Evolutionary conservation across 1,284 basidiomycete species (phyloP), one percentile per base, ranked within the genome.

Genomic region (Malassezia globosa): DNA sequence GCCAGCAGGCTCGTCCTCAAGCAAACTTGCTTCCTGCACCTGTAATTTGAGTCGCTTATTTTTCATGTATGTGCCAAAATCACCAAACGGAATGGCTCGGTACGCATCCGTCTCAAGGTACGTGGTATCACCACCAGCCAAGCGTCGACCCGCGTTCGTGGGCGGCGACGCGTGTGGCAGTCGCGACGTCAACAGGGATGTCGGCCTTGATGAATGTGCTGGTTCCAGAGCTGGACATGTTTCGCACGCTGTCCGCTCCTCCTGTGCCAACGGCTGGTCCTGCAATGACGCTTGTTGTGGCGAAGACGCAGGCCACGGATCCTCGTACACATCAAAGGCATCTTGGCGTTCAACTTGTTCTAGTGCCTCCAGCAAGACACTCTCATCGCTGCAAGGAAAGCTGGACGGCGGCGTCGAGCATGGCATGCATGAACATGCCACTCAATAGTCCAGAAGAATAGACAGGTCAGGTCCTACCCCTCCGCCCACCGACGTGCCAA

Each of bases 51-150:
- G 81, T 2, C 90, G 80, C 73, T 95, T 96, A 60, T 88, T 77
- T 10, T 77, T 73, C 84, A 92, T 85, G 68, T 94, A 95, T 59
- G 87, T 82, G 5, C 82, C 83, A 58, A 83, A 84, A 11, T 81
- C 81, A 14, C 86, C 87, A 65, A 92, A 95, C 18, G 76, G 77
- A 29, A 83, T 80, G 1, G 84, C 79, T 0, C 82, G 83, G 69
- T 92, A 94, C n/a, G 75, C 43, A 11, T 74, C 19, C 69, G 43
- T 16, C 11, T 43, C 48, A 36, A 54, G 26, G 39, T 41, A 41
- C 39, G 23, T 24, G 24, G 23, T 19, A 13, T 41, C 39, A 10
- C 25, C 25, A 24, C 23, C 11, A 7, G 38, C 23, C 38, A 29
- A 16, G 19, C 35, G 35, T n/a, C n/a, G 14, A 13, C 14, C 14